Percentiles rank a stretch among this genome's conserved stretches.
Evolutionary conservation across 768 basidiomycete genomes (phyloP).

Genomic region (Pisolithus marmoratus): DNA sequence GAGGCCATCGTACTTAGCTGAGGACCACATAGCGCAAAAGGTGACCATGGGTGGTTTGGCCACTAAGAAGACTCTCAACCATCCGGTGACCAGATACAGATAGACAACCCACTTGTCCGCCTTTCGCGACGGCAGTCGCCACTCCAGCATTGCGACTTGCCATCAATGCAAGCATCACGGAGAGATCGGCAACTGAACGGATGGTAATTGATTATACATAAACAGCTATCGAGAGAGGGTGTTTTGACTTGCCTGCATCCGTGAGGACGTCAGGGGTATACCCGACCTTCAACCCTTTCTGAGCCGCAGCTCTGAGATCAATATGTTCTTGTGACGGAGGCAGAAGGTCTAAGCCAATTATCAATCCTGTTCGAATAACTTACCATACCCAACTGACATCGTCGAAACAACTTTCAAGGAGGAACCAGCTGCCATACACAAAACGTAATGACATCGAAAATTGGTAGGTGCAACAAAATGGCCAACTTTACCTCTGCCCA

Average conservation of each 20-base stretch:
- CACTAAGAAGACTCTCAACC: conserved; percentile 44
- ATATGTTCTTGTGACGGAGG: conserved; percentile 65
- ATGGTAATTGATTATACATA: background rate
- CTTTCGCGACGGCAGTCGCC: conserved; percentile 57
- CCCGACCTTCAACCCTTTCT: conserved; percentile 67
- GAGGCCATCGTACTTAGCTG: conserved; percentile 56
- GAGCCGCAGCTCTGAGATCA: conserved; percentile 51
- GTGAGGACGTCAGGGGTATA: conserved; percentile 94
- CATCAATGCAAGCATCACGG: conserved; percentile 91
- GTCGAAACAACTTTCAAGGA: conserved; percentile 81
- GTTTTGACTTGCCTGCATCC: conserved; percentile 60
- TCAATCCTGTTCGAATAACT: conserved; percentile 7
- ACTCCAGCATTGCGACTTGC: conserved; percentile 76
- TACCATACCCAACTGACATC: conserved; percentile 88
- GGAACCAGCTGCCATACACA: conserved; percentile 54
- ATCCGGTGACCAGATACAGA: background rate
- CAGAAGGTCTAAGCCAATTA: background rate
- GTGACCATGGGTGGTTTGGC: conserved; percentile 73
- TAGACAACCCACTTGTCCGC: conserved; percentile 51
- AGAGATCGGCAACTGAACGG: conserved; percentile 78
- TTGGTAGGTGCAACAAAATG: background rate
- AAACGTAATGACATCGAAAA: background rate
- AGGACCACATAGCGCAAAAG: conserved; percentile 80
- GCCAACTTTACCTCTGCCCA: conserved; percentile 29
- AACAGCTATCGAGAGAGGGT: background rate